These are phyloP conservation scores for Axilococcus clingmanii DNA, from an alignment of 139 green algal genomes.

Conservation along the genomic window DNA sequence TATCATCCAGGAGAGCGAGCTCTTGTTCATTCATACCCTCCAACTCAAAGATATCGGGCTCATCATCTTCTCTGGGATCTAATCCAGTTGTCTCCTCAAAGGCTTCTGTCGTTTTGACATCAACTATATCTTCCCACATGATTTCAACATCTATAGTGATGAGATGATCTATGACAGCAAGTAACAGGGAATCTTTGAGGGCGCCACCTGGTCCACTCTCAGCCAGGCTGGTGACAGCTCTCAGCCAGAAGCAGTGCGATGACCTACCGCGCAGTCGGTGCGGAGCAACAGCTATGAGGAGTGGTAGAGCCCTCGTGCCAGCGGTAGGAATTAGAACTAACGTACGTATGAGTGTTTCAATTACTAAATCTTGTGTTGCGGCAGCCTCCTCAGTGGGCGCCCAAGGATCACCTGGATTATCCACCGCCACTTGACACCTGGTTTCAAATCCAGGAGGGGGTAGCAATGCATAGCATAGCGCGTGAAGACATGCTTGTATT, in stretches of 20 bases:
- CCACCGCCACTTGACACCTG: constrained; percentile 6
- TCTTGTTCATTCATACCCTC: constrained; percentile 64
- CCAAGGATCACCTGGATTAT: constrained; percentile 25
- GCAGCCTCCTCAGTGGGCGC: constrained; percentile 18
- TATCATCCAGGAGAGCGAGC: constrained; percentile 24
- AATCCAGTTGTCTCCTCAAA: constrained; percentile 40
- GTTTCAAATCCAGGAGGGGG: constrained; percentile 34
- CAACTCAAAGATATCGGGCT: constrained; percentile 73
- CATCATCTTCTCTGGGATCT: constrained; percentile 27
- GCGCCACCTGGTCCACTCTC: constrained; percentile 35
- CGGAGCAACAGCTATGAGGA: constrained; percentile 46
- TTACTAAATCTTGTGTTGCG: constrained; percentile 38
- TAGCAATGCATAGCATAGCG: constrained; percentile 37
- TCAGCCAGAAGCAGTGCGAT: constrained; percentile 66
- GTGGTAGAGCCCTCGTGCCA: constrained; percentile 34
- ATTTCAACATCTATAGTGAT: constrained; percentile 77
- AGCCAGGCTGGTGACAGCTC: constrained; percentile 41
- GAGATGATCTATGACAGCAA: constrained; percentile 57
- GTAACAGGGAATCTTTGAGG: constrained; percentile 54
- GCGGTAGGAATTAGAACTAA: constrained; percentile 61
- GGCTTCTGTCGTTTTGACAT: constrained; percentile 37
- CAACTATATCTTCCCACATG: constrained; percentile 79
- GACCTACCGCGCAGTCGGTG: constrained; percentile 55
- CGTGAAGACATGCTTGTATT: constrained; percentile 44
- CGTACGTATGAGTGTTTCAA: constrained; percentile 33